Evolutionary conservation across 257 asterid genomes (phyloP).

Genomic region (Orobanche coerulescens): DNA sequence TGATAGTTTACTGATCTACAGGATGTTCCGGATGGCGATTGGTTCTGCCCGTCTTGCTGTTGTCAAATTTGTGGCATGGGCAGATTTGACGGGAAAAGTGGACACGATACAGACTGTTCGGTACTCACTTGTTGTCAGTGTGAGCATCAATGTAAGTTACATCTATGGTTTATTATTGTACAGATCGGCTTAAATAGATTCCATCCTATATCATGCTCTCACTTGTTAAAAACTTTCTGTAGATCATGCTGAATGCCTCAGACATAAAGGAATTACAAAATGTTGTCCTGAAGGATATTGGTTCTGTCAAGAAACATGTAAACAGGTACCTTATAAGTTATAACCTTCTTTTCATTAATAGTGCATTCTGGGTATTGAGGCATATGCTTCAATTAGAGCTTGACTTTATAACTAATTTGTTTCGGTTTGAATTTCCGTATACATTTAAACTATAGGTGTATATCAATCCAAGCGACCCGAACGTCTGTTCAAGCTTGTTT

Average conservation of each 20-base stretch:
- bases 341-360: not conserved
- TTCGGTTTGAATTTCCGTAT: not conserved
- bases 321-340: conserved; percentile 55
- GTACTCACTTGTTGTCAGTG: conserved; percentile 59
- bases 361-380: too few species aligned
- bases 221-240: conserved; percentile 20
- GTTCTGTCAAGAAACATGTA: conserved; percentile 64
- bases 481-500: too few species aligned
- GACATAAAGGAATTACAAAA: conserved; percentile 29
- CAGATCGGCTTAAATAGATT: not conserved
- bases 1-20: conserved; percentile 27
- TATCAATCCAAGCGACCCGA: too few species aligned
- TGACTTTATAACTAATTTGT: not conserved
- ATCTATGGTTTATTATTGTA: conserved; percentile 14
- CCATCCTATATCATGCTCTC: not conserved
- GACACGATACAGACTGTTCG: conserved; percentile 23
- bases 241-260: conserved; percentile 74
- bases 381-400: not conserved
- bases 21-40: conserved; percentile 85
- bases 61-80: conserved; percentile 62
- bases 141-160: conserved; percentile 57
- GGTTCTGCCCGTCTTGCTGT: conserved; percentile 97
- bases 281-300: conserved; percentile 38
- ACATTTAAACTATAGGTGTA: too few species aligned
- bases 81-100: conserved; percentile 22